Percentiles rank a stretch among this genome's conserved stretches.
Evolutionary conservation across 164 flowering plant species (phyloP).

Genomic region (Chimonanthus praecox): DNA sequence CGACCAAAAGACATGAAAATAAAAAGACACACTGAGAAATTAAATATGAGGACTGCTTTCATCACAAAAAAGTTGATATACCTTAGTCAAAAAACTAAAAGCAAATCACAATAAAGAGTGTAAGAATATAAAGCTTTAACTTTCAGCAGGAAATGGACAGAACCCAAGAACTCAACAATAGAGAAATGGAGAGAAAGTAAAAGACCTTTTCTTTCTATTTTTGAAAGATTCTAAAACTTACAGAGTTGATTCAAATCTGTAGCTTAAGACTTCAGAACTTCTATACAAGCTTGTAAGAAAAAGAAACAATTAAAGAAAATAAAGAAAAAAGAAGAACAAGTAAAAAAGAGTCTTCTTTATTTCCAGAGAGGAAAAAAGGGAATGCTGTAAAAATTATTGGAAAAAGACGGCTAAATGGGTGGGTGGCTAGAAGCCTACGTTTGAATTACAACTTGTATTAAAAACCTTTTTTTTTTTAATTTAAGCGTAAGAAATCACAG

Average conservation of each 20-base stretch:
- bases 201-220: not conserved
- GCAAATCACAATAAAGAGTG: not conserved
- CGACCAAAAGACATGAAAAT: not conserved
- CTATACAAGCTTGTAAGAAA: not conserved
- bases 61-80: not conserved
- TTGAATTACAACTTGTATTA: not conserved
- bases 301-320: not conserved
- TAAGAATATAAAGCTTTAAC: not conserved
- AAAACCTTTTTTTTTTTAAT: not conserved
- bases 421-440: not conserved
- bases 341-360: not conserved
- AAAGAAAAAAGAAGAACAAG: not conserved
- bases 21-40: not conserved
- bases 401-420: not conserved
- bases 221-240: not conserved
- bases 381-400: not conserved
- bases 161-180: not conserved
- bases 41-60: not conserved
- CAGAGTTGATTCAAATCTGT: not conserved
- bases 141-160: not conserved
- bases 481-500: not conserved
- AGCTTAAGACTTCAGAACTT: not conserved
- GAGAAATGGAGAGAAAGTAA: not conserved
- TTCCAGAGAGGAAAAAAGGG: not conserved
- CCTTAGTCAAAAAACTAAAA: not conserved